These are phyloP conservation scores for Nannizziopsis barbatae DNA, from an alignment of 2,329 filamentous ascomycete species.

Conservation along the genomic window DNA sequence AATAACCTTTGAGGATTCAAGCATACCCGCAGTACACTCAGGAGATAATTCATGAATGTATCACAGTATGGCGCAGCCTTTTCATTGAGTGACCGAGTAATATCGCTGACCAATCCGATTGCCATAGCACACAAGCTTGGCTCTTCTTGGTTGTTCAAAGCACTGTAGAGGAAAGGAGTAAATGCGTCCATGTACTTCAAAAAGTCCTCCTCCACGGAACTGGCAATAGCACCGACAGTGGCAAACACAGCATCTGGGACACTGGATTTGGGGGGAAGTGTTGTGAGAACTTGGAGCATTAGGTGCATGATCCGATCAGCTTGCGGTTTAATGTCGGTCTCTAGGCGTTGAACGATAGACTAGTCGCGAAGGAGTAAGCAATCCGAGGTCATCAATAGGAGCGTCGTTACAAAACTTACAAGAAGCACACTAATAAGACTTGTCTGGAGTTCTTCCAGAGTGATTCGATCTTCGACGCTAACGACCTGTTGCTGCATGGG, in stretches of 20 bases:
- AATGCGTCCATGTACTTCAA: constrained; percentile 97
- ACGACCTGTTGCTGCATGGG: constrained; percentile 86
- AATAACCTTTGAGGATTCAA: constrained; percentile 19
- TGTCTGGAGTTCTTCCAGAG: constrained; percentile 94
- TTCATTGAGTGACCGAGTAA: constrained; percentile 80
- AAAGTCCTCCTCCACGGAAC: constrained; percentile 84
- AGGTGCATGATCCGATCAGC: constrained; percentile 90
- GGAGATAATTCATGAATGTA: constrained; percentile 92
- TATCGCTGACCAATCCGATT: constrained; percentile 93
- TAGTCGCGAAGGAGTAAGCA: constrained; percentile 14
- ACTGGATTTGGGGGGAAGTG: constrained; percentile 71
- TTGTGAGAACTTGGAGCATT: constrained; percentile 67
- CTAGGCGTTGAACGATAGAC: constrained; percentile 80
- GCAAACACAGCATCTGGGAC: constrained; percentile 92
- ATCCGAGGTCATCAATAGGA: constrained; percentile 11
- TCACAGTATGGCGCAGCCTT: constrained; percentile 93
- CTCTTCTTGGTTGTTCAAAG: constrained; percentile 90
- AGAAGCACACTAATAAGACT: constrained; percentile 85
- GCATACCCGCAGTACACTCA: constrained; percentile 74
- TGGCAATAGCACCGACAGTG: constrained; percentile 81
- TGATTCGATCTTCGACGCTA: constrained; percentile 91
- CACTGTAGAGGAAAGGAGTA: constrained; percentile 82
- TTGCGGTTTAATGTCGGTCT: constrained; percentile 80
- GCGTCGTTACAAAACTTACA: constrained; percentile 23
- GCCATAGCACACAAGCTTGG: constrained; percentile 90